phyloP scores from a whole-genome alignment of 306 rosid genomes.

The Datisca glomerata region DNA sequence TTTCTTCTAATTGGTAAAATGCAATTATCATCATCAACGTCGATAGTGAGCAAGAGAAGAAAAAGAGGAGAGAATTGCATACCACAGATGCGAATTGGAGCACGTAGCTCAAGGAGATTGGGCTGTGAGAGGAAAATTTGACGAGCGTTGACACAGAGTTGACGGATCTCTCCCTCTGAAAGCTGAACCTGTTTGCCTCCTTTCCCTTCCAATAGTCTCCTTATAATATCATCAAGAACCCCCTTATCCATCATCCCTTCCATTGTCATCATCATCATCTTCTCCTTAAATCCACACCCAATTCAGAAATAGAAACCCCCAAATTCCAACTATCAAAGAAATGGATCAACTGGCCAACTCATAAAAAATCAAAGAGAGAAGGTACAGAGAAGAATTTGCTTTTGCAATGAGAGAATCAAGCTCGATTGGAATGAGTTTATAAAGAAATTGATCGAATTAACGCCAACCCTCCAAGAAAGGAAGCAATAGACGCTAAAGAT shows the following conservation, averaged over 20 bases:
- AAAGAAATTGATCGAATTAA: too few relatives aligned
- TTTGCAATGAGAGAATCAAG: neutral
- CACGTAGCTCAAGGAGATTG: slow-evolving; percentile 50
- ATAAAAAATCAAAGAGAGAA: neutral
- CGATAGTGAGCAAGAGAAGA: neutral
- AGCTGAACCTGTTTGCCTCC: slow-evolving; percentile 93
- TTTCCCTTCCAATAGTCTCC: slow-evolving; percentile 73
- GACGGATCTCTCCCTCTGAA: slow-evolving; percentile 95
- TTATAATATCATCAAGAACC: slow-evolving; percentile 64
- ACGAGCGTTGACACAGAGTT: slow-evolving; percentile 87
- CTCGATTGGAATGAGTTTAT: neutral
- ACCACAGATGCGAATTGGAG: slow-evolving; percentile 87
- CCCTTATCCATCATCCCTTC: slow-evolving; percentile 76
- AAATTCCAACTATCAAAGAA: neutral
- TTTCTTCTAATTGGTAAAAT: too few relatives aligned
- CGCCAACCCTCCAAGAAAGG: too few relatives aligned
- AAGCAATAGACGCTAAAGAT: too few relatives aligned
- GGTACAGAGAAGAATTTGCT: neutral
- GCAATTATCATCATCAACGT: neutral
- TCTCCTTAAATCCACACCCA: neutral
- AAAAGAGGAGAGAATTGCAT: slow-evolving; percentile 7
- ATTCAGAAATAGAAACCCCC: neutral
- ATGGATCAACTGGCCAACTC: neutral
- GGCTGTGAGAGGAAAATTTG: slow-evolving; percentile 92
- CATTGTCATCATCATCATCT: slow-evolving; percentile 65